Percentiles rank a stretch among this genome's conserved stretches.
phyloP scores from a whole-genome alignment of 2,329 filamentous ascomycete species.

The Paradendryphiella salina region DNA sequence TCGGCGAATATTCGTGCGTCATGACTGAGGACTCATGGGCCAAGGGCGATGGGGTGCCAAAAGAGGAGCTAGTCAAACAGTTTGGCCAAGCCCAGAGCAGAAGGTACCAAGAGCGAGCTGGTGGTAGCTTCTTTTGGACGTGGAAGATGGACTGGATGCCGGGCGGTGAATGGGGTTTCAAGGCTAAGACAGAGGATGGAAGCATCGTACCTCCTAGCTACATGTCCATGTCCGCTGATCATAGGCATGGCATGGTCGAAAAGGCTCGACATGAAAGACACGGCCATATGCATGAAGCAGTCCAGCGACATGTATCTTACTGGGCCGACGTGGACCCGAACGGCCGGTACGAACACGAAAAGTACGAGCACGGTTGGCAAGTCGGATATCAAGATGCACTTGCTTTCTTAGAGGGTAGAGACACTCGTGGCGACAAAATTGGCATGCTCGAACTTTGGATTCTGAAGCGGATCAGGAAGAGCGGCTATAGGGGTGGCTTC shows the following conservation, averaged over 20 bases:
- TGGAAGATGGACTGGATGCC: slow-evolving; percentile 65
- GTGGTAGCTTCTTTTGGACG: slow-evolving; percentile 63
- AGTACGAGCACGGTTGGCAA: slow-evolving; percentile 60
- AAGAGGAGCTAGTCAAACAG: slow-evolving; percentile 48
- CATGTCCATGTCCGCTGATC: slow-evolving; percentile 16
- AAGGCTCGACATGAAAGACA: slow-evolving; percentile 49
- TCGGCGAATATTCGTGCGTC: slow-evolving; percentile 64
- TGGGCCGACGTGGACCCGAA: slow-evolving; percentile 55
- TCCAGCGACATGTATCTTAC: slow-evolving; percentile 53
- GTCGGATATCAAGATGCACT: slow-evolving; percentile 60
- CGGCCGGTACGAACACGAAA: slow-evolving; percentile 56
- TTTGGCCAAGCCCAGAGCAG: slow-evolving; percentile 56
- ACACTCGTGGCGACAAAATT: slow-evolving; percentile 54
- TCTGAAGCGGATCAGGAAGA: slow-evolving; percentile 58
- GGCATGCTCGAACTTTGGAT: slow-evolving; percentile 63
- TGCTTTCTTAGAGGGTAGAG: slow-evolving; percentile 54
- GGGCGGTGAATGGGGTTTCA: slow-evolving; percentile 65
- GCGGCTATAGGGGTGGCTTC: slow-evolving; percentile 52
- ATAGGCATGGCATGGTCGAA: slow-evolving; percentile 36
- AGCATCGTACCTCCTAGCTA: slow-evolving; percentile 48
- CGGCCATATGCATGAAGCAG: slow-evolving; percentile 41
- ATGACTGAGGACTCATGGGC: slow-evolving; percentile 56
- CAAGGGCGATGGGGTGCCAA: slow-evolving; percentile 41
- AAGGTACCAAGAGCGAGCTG: slow-evolving; percentile 55
- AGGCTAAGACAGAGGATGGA: slow-evolving; percentile 54